phyloP scores from a whole-genome alignment of 352 stramenopile species.

The Pythium volutum region DNA sequence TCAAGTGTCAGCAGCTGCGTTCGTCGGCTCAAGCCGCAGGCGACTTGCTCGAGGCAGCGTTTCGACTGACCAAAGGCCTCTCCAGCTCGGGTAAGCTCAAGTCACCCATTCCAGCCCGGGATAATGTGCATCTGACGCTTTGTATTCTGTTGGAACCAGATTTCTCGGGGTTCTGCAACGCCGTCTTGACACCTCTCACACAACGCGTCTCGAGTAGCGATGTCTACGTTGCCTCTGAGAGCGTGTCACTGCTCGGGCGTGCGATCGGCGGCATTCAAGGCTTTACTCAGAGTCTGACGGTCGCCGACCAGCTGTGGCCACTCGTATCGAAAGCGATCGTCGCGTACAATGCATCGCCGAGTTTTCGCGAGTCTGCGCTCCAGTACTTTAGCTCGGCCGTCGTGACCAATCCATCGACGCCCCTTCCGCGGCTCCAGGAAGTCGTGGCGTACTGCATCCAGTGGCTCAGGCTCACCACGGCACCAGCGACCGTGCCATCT shows the following conservation, averaged over 20 bases:
- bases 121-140: slow-evolving; percentile 14
- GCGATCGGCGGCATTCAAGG: slow-evolving; percentile 50
- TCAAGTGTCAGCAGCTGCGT: slow-evolving; percentile 14
- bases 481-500: background rate
- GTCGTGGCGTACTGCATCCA: slow-evolving; percentile 14
- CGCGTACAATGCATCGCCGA: slow-evolving; percentile 26
- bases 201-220: slow-evolving; percentile 9
- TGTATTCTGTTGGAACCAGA: slow-evolving; percentile 27
- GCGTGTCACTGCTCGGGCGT: slow-evolving; percentile 47
- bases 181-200: slow-evolving; percentile 29
- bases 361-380: slow-evolving; percentile 33
- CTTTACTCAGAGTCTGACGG: slow-evolving; percentile 21
- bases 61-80: slow-evolving; percentile 43
- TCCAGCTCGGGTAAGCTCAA: slow-evolving; percentile 39
- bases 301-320: slow-evolving; percentile 54
- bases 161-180: slow-evolving; percentile 51
- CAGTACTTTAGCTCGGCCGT: slow-evolving; percentile 46
- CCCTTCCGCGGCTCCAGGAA: slow-evolving; percentile 3
- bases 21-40: slow-evolving; percentile 17
- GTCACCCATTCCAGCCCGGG: background rate
- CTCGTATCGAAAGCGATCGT: slow-evolving; percentile 35
- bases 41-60: slow-evolving; percentile 66
- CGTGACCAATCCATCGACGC: slow-evolving; percentile 1
- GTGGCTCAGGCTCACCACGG: slow-evolving; percentile 10
- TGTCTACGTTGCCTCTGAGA: slow-evolving; percentile 15